These are phyloP conservation scores for Amoeboaphelidium protococcarum DNA, from an alignment of 371 early-diverging fungal species.

Conservation along the genomic window DNA sequence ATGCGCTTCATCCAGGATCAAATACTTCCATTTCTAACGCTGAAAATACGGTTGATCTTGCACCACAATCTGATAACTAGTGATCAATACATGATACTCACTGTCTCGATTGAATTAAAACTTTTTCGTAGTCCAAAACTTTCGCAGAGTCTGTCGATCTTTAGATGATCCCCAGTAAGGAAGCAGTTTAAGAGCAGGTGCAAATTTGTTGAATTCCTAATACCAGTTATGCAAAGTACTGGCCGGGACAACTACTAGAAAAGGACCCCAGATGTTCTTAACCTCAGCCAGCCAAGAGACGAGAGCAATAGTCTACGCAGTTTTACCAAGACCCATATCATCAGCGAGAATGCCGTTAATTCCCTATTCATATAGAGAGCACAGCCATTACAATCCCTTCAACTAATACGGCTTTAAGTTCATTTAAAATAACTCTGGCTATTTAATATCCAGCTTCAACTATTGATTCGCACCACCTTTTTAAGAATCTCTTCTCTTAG, in stretches of 20 bases:
- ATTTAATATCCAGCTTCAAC: slow-evolving; percentile 30
- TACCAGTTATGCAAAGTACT: slow-evolving; percentile 96
- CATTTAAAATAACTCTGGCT: slow-evolving; percentile 68
- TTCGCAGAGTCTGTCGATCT: slow-evolving; percentile 64
- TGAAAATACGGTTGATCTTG: slow-evolving; percentile 63
- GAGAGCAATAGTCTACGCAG: slow-evolving; percentile 81
- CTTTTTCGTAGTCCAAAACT: slow-evolving; percentile 51
- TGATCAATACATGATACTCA: slow-evolving; percentile 74
- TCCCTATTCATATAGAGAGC: slow-evolving; percentile 79
- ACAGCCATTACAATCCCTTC: slow-evolving; percentile 96
- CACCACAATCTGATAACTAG: slow-evolving; percentile 76
- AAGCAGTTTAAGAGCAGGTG: slow-evolving; percentile 60
- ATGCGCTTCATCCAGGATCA: slow-evolving; percentile 95
- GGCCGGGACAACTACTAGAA: slow-evolving; percentile 81
- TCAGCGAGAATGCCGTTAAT: slow-evolving; percentile 94
- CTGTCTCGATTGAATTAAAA: slow-evolving; percentile 44
- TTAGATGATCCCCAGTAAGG: slow-evolving; percentile 80
- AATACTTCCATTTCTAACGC: slow-evolving; percentile 87
- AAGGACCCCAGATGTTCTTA: slow-evolving; percentile 84
- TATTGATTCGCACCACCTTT: not conserved
- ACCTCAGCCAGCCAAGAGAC: slow-evolving; percentile 53
- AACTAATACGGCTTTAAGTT: slow-evolving; percentile 81
- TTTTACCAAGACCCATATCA: slow-evolving; percentile 89
- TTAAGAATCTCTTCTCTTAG: slow-evolving; percentile 25
- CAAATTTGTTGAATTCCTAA: slow-evolving; percentile 71